phyloP scores from a whole-genome alignment of 495 filamentous ascomycete species.

The Neohortaea acidophila region DNA sequence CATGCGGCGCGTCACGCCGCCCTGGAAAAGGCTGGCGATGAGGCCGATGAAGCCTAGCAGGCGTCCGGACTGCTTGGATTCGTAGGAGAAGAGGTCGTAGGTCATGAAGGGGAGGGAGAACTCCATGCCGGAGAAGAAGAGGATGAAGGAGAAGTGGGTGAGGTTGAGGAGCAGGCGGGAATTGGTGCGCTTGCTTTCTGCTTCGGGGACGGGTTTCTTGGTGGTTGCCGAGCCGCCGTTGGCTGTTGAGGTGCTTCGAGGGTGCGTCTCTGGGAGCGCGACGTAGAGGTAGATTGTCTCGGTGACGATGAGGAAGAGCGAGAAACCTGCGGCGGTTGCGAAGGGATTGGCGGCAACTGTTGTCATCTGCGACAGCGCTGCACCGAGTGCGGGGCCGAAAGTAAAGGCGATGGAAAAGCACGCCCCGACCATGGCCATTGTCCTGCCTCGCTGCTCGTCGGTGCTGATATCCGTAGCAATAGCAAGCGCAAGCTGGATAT shows the following conservation, averaged over 20 bases:
- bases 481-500: slow-evolving; percentile 89
- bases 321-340: slow-evolving; percentile 74
- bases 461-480: slow-evolving; percentile 95
- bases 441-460: slow-evolving; percentile 60
- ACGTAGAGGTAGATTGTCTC: slow-evolving; percentile 86
- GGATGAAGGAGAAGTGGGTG: slow-evolving; percentile 77
- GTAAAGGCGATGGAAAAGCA: slow-evolving; percentile 98
- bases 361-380: slow-evolving; percentile 57
- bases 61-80: slow-evolving; percentile 64
- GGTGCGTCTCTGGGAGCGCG: slow-evolving; percentile 78
- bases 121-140: slow-evolving; percentile 96
- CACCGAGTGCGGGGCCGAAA: slow-evolving; percentile 82
- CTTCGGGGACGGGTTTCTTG: neutral
- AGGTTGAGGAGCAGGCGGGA: slow-evolving; percentile 68
- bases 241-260: slow-evolving; percentile 21
- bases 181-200: slow-evolving; percentile 45
- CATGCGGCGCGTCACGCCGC: slow-evolving; percentile 63
- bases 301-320: slow-evolving; percentile 59
- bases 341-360: slow-evolving; percentile 82
- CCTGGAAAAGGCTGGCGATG: slow-evolving; percentile 81
- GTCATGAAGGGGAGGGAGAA: slow-evolving; percentile 95
- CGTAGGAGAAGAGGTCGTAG: slow-evolving; percentile 73
- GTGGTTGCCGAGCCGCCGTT: slow-evolving; percentile 15
- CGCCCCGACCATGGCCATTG: slow-evolving; percentile 88
- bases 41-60: slow-evolving; percentile 87